Base-by-base conservation (phyloP, 2,329 filamentous ascomycete species). In the Verticillium alfalfae region DNA sequence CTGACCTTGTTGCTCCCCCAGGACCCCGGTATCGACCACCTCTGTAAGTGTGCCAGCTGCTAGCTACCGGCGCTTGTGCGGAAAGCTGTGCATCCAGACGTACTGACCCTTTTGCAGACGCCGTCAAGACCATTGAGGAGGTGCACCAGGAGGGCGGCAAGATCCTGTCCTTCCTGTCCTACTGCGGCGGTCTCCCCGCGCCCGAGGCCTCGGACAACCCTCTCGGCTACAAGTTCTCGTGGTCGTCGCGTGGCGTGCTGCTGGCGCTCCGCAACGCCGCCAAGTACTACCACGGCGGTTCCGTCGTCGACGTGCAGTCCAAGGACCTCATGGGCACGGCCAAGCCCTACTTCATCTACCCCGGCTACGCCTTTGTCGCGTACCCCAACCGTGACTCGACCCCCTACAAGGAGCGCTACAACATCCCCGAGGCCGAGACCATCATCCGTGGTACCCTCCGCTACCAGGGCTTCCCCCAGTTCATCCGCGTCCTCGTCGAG, bases 351-450 rank as follows among this genome's bases (percentile, higher is more conserved):
- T 87, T 84, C 77, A 95, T 94, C 81, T 96, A 93, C 81, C 90
- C 91, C 39, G 91, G 92, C 63, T 97, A 88, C 75, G 88, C 90
- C 59, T 94, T 96, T 70, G 93, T 97, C 68, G 92, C 90, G 52
- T 98, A 98, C 79, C 90, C 91, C 62, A 98, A 98, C 86, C 84
- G 93, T 69, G 93, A 98, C 78, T 93, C 88, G 22, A 95, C 91
- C 16, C 83, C 85, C 9, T 98, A 95, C 86, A 88, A 87, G 72
- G 89, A 96, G 82, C 87, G 91, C 65, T 97, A 59, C 58, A 79
- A 86, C 76, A 97, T 97, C 71, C 93, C 93, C 59, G 94, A 98
- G 80, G 92, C 92, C 15, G 78, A 96, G 77, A 97, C 91, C 59
- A 86, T 97, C 70, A 82, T 97, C 73, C 45, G 92, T 59, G 91